These are phyloP conservation scores for Mycena sp. DNA, from an alignment of 1,284 basidiomycete genomes.

Conservation along the genomic window DNA sequence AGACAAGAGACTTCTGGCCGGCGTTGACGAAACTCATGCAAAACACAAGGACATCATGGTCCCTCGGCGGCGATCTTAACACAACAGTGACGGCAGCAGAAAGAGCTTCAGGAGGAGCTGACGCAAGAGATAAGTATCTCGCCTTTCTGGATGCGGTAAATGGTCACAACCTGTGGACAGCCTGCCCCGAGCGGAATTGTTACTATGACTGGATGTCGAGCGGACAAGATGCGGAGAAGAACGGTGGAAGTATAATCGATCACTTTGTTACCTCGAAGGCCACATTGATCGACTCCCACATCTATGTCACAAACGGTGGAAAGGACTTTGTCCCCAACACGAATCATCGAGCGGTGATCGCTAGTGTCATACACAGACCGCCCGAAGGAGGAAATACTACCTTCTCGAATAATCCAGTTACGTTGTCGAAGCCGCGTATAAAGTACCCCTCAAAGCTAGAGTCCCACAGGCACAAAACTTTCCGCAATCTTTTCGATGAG, in stretches of 20 bases:
- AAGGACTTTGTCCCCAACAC: slow-evolving; percentile 1
- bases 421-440: background rate
- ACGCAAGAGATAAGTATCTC: slow-evolving; percentile 10
- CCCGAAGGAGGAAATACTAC: background rate
- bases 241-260: slow-evolving; percentile 1
- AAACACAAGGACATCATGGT: slow-evolving; percentile 27
- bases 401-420: background rate
- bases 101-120: background rate
- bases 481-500: slow-evolving; percentile 28
- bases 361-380: background rate
- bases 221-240: background rate
- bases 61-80: slow-evolving; percentile 32
- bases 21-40: slow-evolving; percentile 10
- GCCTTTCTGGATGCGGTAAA: slow-evolving; percentile 15
- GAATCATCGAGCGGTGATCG: background rate
- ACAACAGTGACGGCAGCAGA: slow-evolving; percentile 22
- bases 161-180: slow-evolving; percentile 25
- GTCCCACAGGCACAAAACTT: slow-evolving; percentile 31
- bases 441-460: background rate
- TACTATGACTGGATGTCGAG: slow-evolving; percentile 3
- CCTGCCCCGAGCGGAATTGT: background rate
- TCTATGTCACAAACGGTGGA: background rate
- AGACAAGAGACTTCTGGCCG: slow-evolving; percentile 27
- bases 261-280: background rate
- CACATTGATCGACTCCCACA: background rate